Evolutionary conservation across 768 basidiomycete genomes (phyloP), one percentile per base, ranked within the genome.

Genomic region (Russula olivacea): DNA sequence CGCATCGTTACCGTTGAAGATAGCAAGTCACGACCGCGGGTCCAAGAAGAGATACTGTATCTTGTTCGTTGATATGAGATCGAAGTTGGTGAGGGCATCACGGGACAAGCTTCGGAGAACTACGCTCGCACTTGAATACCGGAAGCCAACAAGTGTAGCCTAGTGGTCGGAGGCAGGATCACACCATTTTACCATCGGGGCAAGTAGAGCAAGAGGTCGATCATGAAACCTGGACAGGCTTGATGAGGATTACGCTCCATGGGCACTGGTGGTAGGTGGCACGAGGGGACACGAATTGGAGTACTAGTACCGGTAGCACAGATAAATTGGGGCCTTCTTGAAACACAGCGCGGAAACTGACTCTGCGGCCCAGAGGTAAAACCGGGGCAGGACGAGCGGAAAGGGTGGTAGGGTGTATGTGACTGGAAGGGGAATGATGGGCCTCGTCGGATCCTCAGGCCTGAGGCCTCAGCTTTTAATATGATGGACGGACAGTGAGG

Each of bases 211-310:
- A 12, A 23, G 40, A 28, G 14, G 36, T 14, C 2, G 8, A 32
- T 1, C 54, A 52, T 17, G 19, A 3, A 19, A 17, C 65, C 61
- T 36, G 51, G 48, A 57, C 76, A 73, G 73, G 75, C 71, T 76
- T 78, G 61, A 40, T 71, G 76, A 80, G 80, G 63, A 79, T 7
- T 40, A 15, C 38, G 38, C 15, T 40, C 78, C 72, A 69, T 74
- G 48, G 64, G 58, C 49, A 17, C 62, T 55, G 40, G 25, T 12
- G 2, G 48, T 38, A 32, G 30, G 43, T 4, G 48, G 21, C 25
- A 25, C 8, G 48, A 49, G 21, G 5, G 12, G 15, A 40, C 25
- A 25, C 47, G 21, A 14, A 6, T 25, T 25, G 12, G 23, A 19
- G 25, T 32, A 51, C 28, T 19, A 2, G 17, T n/a, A n/a, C 28